A percentile compares a stretch with the other conserved stretches of the same genome.
phyloP scores from a whole-genome alignment of 768 basidiomycete species.

The Tulasnella sp. region DNA sequence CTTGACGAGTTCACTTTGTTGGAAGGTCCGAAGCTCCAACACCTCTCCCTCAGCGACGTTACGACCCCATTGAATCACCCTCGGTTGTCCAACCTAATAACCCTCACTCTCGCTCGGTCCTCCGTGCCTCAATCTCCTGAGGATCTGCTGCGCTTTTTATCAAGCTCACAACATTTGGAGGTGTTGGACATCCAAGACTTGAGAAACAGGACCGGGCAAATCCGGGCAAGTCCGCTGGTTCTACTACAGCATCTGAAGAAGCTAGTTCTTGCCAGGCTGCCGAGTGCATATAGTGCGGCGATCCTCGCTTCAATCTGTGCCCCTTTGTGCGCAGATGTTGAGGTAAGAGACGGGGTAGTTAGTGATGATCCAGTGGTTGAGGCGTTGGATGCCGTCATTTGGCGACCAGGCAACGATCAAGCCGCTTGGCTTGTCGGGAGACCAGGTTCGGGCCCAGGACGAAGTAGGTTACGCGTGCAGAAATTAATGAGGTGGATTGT shows the following conservation, averaged over 20 bases:
- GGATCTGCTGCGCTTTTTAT: not conserved
- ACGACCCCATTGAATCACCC: not conserved
- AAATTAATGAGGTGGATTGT: not conserved
- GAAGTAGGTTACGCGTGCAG: not conserved
- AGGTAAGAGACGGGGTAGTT: not conserved
- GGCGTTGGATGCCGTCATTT: not conserved
- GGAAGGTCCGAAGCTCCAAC: not conserved
- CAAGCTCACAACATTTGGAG: not conserved
- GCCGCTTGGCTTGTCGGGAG: not conserved
- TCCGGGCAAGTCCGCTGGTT: not conserved
- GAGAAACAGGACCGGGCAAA: not conserved
- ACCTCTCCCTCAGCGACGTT: not conserved
- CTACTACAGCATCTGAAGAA: not conserved
- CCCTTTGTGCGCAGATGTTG: not conserved
- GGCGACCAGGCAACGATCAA: not conserved
- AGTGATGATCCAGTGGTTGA: not conserved
- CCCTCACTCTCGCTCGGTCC: not conserved
- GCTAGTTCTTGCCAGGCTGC: not conserved
- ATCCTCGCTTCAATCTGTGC: not conserved
- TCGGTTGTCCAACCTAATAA: not conserved
- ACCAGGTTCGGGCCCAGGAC: not conserved
- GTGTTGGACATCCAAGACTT: not conserved
- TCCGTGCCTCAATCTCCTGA: not conserved
- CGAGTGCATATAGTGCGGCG: not conserved
- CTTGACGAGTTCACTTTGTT: not conserved